Base-by-base conservation (phyloP, 768 basidiomycete genomes). In the Vararia minispora region DNA sequence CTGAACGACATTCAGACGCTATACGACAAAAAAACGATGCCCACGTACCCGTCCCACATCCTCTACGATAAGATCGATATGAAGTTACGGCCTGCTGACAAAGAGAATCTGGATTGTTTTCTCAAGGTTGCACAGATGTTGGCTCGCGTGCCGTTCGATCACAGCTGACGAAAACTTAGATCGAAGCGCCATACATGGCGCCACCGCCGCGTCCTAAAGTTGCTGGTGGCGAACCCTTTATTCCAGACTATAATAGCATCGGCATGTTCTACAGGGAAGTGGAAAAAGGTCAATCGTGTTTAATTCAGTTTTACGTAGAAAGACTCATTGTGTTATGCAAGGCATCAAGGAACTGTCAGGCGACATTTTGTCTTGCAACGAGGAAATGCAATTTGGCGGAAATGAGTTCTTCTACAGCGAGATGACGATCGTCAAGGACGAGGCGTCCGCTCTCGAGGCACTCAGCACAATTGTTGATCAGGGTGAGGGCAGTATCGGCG, bases 401-500 rank as follows among this genome's bases (percentile, higher is more conserved):
- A 24, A 14, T 3, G 49, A 51, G 5, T 45, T 43, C 28, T 51
- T 48, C 34, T 30, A 29, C 38, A 24, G 28, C 33, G 17, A 33
- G 26, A 51, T 51, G 47, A 40, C 33, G 22, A 28, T 41, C 34
- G 34, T 51, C 28, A 33, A 10, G 9, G 45, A 51, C 33, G 14
- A 37, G 11, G 13, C 33, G 14, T 21, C 44, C 22, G 47, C 47
- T 4, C 39, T 22, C 23, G 11, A 45, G 16, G 47, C 49, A 16
- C 25, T 51, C 21, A 37, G 35, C 14, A 41, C 31, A 23, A 48
- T 51, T 26, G 39, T 51, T 25, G 47, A 46, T 25, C 49, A 51
- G 33, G 49, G 49, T 24, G 47, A 51, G 30, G 49, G 47, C n/a
- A 35, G 35, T 35, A 36, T 46, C 16, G 49, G 47, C 8, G 32